Base-by-base conservation (phyloP, 345 rosid genomes). In the Populus deltoides region DNA sequence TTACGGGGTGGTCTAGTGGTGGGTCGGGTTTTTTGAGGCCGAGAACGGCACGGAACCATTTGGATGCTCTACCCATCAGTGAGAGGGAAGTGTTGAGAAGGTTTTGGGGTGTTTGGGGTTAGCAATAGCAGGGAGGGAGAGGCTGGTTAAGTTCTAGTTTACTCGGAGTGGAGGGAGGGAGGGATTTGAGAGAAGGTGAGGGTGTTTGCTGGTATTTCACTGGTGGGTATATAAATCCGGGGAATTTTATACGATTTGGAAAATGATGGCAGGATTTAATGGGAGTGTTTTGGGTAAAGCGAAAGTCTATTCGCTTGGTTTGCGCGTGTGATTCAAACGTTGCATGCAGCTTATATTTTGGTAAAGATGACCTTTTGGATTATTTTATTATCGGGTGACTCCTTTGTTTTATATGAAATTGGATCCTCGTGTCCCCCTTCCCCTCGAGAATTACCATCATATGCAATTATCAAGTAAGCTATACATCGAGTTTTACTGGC, bases 21-120 rank as follows among this genome's bases (percentile, higher is more conserved):
- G 84, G 66, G 81, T 87, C 91, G 74, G 89, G 49, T 77, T 86
- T 96, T 70, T 87, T 91, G n/a, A 92, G 83, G 33, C 96, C 97
- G 38, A 97, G 87, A 29, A 97, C 79, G 67, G 68, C 81, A 27
- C 90, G 89, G 79, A 97, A 89, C 98, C 98, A 94, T 80, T 71
- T 84, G 25, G 96, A 86, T 47, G 98, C 97, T 75, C 86, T 97
- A 38, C 94, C 98, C 99, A 97, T 97, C 27, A 51, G 45, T 7
- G 53, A 62, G 47, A 36, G 74, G 10, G 66, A 18, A 20, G 33
- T 8, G 22, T 16, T 10, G 16, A 25, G 69, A 18, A 9, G 18
- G 75, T 7, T 49, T n/a, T 12, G 51, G 39, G 6, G 74, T 67
- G 6, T 43, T 20, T 8, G 70, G 41, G 66, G 68, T 43, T 31